phyloP scores from a whole-genome alignment of 768 basidiomycete species.

The Collybia sp. region DNA sequence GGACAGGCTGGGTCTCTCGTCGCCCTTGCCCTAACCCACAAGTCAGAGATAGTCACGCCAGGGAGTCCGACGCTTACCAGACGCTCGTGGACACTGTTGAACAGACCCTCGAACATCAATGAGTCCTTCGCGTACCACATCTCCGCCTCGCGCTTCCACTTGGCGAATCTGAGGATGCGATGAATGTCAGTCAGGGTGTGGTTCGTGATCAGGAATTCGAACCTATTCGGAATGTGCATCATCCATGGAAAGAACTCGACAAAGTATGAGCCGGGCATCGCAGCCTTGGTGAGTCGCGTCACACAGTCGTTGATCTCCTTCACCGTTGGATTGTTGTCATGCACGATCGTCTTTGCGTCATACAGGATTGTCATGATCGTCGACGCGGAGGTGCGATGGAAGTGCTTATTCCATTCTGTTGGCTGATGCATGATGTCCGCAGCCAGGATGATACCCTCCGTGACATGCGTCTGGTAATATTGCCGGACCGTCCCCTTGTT shows the following conservation, averaged over 20 bases:
- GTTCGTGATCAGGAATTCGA: not conserved
- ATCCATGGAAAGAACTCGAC: not conserved
- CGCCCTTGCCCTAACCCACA: not conserved
- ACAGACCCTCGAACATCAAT: conserved; percentile 15
- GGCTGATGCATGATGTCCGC: no score
- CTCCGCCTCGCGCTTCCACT: conserved; percentile 23
- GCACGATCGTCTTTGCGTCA: not conserved
- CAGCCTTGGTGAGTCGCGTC: not conserved
- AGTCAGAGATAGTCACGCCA: not conserved
- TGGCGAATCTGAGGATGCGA: conserved; percentile 4
- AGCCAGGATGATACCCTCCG: no score
- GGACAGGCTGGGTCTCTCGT: conserved; percentile 1
- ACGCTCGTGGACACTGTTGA: conserved; percentile 3
- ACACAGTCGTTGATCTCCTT: not conserved
- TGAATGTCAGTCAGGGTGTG: not conserved
- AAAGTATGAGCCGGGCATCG: not conserved
- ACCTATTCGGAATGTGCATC: not conserved
- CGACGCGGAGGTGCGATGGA: not conserved
- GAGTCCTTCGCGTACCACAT: conserved; percentile 18
- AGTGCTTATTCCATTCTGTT: not conserved
- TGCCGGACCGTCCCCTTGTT: no score
- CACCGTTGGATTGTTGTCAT: not conserved
- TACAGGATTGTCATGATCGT: not conserved
- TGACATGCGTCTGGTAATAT: no score
- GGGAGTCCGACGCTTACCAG: not conserved